Conservation (phyloP, 768 basidiomycete genomes). For the Lentinula detonsa region DNA sequence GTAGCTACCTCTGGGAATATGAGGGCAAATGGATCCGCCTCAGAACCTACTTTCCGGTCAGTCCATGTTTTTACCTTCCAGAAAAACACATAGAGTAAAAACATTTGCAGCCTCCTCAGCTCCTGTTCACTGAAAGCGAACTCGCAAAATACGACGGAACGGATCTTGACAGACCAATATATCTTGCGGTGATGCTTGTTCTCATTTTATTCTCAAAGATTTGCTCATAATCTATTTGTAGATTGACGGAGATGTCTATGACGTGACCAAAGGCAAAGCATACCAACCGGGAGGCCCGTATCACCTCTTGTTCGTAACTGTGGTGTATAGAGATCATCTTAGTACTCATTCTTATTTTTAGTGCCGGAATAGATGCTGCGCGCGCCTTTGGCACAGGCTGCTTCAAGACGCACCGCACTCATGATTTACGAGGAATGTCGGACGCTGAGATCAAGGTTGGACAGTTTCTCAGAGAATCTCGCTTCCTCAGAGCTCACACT, state of each 20-base stretch:
- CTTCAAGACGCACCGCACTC: constrained; percentile 84
- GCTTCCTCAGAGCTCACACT: neutral
- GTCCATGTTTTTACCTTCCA: constrained; percentile 11
- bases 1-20: constrained; percentile 84
- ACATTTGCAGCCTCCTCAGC: constrained; percentile 42
- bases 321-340: constrained; percentile 9
- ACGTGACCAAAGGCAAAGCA: constrained; percentile 72
- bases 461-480: constrained; percentile 2
- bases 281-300: constrained; percentile 92
- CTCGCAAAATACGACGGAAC: constrained; percentile 69
- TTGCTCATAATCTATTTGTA: constrained; percentile 22
- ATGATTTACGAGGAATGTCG: constrained; percentile 81
- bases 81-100: neutral
- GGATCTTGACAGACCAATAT: constrained; percentile 61
- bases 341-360: constrained; percentile 18
- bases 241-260: constrained; percentile 92
- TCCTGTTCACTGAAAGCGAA: constrained; percentile 67
- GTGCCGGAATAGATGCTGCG: constrained; percentile 86
- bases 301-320: constrained; percentile 50
- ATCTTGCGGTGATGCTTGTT: constrained; percentile 64
- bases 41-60: constrained; percentile 61
- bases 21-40: constrained; percentile 55
- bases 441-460: constrained; percentile 67
- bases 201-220: neutral
- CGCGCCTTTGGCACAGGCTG: constrained; percentile 93